A percentile compares a stretch with the other conserved stretches of the same genome.
Conservation (phyloP, 2,329 filamentous ascomycete genomes). For the Juglanconis oblonga region DNA sequence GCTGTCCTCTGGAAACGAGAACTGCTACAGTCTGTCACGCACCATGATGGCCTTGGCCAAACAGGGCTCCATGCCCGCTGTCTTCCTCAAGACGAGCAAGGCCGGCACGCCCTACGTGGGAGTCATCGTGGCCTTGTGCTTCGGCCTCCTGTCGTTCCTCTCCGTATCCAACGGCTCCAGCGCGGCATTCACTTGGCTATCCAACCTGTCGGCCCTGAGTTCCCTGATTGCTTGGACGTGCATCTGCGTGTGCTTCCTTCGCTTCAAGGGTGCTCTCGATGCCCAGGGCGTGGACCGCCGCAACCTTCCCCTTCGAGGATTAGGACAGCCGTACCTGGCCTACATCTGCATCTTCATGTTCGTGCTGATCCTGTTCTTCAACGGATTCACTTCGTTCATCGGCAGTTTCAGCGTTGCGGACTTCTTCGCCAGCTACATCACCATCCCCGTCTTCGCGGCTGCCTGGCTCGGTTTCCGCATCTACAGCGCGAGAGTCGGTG, state of each 20-base stretch:
- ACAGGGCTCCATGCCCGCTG: constrained; percentile 47
- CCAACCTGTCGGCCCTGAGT: constrained; percentile 48
- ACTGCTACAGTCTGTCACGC: constrained; percentile 50
- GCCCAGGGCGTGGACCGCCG: constrained; percentile 35
- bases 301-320: constrained; percentile 27
- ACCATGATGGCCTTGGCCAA: constrained; percentile 51
- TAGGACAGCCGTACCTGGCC: constrained; percentile 36
- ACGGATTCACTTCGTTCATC: constrained; percentile 43
- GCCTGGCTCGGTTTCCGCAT: constrained; percentile 37
- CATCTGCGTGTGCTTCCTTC: constrained; percentile 29
- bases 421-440: constrained; percentile 40
- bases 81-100: constrained; percentile 49
- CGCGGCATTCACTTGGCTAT: constrained; percentile 54
- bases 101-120: constrained; percentile 48
- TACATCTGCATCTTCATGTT: constrained; percentile 42
- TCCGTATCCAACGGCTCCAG: constrained; percentile 40
- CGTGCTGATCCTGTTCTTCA: constrained; percentile 40
- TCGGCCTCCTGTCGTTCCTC: constrained; percentile 46
- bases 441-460: constrained; percentile 26
- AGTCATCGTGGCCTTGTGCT: constrained; percentile 39
- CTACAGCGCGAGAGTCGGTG: constrained; percentile 6
- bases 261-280: constrained; percentile 33
- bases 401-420: constrained; percentile 34
- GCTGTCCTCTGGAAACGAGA: constrained; percentile 54
- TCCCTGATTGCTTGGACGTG: constrained; percentile 32